Conservation (phyloP, 371 early-diverging fungal genomes). For the Apophysomyces elegans region DNA sequence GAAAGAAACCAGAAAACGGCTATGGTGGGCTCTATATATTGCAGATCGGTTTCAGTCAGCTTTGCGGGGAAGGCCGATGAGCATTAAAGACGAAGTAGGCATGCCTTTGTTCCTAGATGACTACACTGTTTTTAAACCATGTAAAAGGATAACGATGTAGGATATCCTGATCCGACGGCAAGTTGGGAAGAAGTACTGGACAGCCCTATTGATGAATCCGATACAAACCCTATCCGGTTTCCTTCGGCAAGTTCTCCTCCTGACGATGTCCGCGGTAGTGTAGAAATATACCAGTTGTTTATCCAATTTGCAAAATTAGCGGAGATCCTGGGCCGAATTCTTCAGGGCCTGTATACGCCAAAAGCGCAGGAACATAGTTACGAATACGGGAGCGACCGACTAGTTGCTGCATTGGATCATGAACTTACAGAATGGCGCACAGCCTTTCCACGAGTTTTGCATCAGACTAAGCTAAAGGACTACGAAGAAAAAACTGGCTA, state of each 20-base stretch:
- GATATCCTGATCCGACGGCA: conserved; percentile 40
- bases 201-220: conserved; percentile 25
- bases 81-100: conserved; percentile 47
- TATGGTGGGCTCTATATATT: conserved; percentile 52
- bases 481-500: conserved; percentile 41
- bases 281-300: conserved; percentile 44
- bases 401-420: conserved; percentile 45
- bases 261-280: conserved; percentile 23
- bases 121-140: no score
- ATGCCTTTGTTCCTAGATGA: background rate
- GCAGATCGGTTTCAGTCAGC: conserved; percentile 52
- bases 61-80: conserved; percentile 48
- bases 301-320: conserved; percentile 48
- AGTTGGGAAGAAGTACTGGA: conserved; percentile 48
- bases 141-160: conserved; percentile 45
- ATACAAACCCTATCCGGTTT: conserved; percentile 26
- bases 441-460: conserved; percentile 39
- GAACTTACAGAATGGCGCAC: conserved; percentile 53
- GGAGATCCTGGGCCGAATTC: conserved; percentile 45
- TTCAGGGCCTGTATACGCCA: conserved; percentile 50
- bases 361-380: conserved; percentile 42
- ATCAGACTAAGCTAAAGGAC: conserved; percentile 36
- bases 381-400: conserved; percentile 44
- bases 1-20: conserved; percentile 45
- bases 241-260: conserved; percentile 43